Conservation (phyloP, 2,329 filamentous ascomycete genomes). For the Fusarium luffae region DNA sequence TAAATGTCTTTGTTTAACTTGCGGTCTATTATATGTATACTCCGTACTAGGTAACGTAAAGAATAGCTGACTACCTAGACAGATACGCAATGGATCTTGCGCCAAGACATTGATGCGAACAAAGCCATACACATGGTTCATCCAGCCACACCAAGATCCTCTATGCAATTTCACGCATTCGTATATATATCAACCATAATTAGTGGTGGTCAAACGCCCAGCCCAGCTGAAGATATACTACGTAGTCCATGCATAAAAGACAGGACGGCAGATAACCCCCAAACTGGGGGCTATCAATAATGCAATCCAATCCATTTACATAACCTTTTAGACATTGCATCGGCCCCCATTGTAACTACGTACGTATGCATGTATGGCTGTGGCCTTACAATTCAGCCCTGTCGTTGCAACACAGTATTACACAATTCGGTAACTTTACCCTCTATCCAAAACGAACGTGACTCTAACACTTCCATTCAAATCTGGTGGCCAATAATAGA, state of each 20-base stretch:
- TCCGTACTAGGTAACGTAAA: background rate
- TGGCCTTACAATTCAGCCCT: background rate
- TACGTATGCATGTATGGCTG: background rate
- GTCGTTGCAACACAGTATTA: background rate
- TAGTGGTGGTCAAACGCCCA: background rate
- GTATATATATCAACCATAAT: background rate
- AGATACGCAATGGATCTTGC: background rate
- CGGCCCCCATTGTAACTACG: background rate
- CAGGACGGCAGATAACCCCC: constrained; percentile 2
- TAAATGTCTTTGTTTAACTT: background rate
- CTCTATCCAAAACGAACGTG: background rate
- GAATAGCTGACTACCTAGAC: background rate
- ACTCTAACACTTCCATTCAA: background rate
- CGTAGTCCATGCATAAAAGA: background rate
- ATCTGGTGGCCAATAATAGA: background rate
- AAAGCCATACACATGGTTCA: background rate
- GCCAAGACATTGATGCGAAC: background rate
- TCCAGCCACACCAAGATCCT: background rate
- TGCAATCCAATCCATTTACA: background rate
- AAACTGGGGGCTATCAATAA: constrained; percentile 7
- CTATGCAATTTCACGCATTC: background rate
- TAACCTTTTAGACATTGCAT: background rate
- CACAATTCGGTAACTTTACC: background rate
- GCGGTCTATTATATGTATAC: background rate
- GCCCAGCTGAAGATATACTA: constrained; percentile 4